Evolutionary conservation across 2,329 filamentous ascomycete species (phyloP).

Genomic region (Cladophialophora psammophila): DNA sequence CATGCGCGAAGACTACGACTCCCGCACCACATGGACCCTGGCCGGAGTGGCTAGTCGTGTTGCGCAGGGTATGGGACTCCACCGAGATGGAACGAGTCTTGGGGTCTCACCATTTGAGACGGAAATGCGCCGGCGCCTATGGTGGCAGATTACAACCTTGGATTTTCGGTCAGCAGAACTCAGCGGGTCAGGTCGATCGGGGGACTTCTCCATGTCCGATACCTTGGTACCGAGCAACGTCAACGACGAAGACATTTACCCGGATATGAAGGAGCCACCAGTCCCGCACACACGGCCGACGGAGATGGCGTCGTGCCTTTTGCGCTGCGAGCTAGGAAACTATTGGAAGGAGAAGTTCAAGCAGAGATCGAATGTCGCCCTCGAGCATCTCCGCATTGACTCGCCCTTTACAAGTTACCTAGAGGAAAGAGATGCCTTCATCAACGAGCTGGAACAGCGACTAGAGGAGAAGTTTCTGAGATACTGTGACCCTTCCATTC

Average conservation of each 20-base stretch:
- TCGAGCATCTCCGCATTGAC: conserved; percentile 30
- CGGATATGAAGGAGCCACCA: conserved; percentile 58
- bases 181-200: conserved; percentile 42
- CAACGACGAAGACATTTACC: conserved; percentile 60
- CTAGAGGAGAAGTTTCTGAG: conserved; percentile 63
- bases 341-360: conserved; percentile 46
- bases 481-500: conserved; percentile 59
- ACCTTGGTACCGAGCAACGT: conserved; percentile 59
- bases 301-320: conserved; percentile 65
- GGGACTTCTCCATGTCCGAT: conserved; percentile 43
- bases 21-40: conserved; percentile 55
- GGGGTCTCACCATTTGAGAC: conserved; percentile 60
- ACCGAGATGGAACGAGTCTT: conserved; percentile 56
- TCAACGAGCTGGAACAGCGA: conserved; percentile 57
- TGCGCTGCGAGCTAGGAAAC: conserved; percentile 68
- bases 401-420: conserved; percentile 41
- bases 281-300: conserved; percentile 59
- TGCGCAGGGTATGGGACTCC: conserved; percentile 46
- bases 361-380: conserved; percentile 20
- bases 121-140: conserved; percentile 50
- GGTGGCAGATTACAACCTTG: conserved; percentile 56
- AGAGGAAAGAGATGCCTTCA: conserved; percentile 46
- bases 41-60: conserved; percentile 52
- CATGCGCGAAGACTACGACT: conserved; percentile 54
- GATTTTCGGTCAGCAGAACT: conserved; percentile 48